phyloP scores from a whole-genome alignment of 2,329 filamentous ascomycete genomes.

The Exserohilum rostratum region DNA sequence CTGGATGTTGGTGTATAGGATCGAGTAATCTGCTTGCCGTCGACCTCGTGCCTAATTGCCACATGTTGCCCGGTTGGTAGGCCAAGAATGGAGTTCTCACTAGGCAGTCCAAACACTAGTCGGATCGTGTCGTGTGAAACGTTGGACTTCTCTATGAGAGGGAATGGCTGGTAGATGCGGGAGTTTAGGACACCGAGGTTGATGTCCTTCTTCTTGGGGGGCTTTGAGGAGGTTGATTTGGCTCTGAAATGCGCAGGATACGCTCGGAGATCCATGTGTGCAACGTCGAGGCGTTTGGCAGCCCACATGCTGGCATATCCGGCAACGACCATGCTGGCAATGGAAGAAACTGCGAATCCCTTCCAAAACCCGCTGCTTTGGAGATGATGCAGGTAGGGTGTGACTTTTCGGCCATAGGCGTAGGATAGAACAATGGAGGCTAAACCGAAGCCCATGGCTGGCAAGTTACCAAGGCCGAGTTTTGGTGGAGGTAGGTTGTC shows the following conservation, averaged over 20 bases:
- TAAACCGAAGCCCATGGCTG: constrained; percentile 10
- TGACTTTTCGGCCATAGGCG: constrained; percentile 12
- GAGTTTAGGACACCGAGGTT: constrained; percentile 58
- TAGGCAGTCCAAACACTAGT: constrained; percentile 36
- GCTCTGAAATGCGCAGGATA: constrained; percentile 22
- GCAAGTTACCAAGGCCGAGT: constrained; percentile 5
- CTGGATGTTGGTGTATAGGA: constrained; percentile 48
- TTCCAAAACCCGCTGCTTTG: constrained; percentile 19
- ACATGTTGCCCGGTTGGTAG: constrained; percentile 47
- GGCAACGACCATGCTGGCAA: constrained; percentile 12
- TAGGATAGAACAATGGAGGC: constrained; percentile 8
- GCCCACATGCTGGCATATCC: constrained; percentile 16
- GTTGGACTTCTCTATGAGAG: constrained; percentile 41
- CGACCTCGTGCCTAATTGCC: constrained; percentile 62
- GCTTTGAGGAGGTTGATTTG: constrained; percentile 11
- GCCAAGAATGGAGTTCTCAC: constrained; percentile 32
- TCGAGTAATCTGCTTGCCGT: constrained; percentile 58
- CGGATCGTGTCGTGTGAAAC: constrained; percentile 28
- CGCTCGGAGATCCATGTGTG: constrained; percentile 19
- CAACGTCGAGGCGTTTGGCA: constrained; percentile 17
- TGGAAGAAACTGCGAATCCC: constrained; percentile 17
- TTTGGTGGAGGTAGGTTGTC: constrained; percentile 22
- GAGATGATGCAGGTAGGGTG: constrained; percentile 13
- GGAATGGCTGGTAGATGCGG: constrained; percentile 55
- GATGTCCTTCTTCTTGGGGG: constrained; percentile 18